Base-by-base conservation (phyloP, 2,329 filamentous ascomycete species). In the Arthrinium puccinioides region DNA sequence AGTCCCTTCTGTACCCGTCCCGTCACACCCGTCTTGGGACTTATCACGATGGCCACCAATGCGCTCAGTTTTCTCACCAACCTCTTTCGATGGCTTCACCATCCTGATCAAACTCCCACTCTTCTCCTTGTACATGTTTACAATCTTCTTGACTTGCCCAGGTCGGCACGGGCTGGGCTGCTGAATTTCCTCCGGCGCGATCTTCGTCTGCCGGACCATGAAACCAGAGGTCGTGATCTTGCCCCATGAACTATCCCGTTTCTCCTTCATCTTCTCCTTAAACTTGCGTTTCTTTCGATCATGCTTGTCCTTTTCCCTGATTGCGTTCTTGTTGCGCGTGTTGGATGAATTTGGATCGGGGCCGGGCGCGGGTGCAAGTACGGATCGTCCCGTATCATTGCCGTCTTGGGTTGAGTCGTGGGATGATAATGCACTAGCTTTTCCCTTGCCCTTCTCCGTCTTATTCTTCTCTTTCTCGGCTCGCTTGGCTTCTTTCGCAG, bases 151-250 rank as follows among this genome's bases (percentile, higher is more conserved):
- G 15, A 53, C 52, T 43, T 56, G 53, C 9, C 49, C 50, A 2
- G 55, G 55, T 9, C 55, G 48, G 25, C 44, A 39, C 2, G 55
- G 55, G 23, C 44, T 51, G 21, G 55, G 55, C 23, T 54, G 46
- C 9, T 43, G 44, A 16, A 57, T 46, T 15, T 51, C 52, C 29
- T 53, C 38, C 11, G 26, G 21, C 9, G n/a, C 42, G 21, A 52
- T 41, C n/a, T 44, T 44, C 21, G 49, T 40, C 32, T 55, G 48
- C 32, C 51, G 49, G 3, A 59, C 45, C 30, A 52, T 49, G 37
- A 59, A 59, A n/a, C 55, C 55, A 14, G 55, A 57, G 18, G 42
- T 49, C n/a, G 55, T 55, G 43, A 54, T 54, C 32, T 48, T 50
- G 34, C 43, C 46, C 43, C 52, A 52, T 16, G 45, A 47, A 11